These are phyloP conservation scores for Cryptomeria japonica DNA, from an alignment of 75 land plant genomes.

Conservation along the genomic window DNA sequence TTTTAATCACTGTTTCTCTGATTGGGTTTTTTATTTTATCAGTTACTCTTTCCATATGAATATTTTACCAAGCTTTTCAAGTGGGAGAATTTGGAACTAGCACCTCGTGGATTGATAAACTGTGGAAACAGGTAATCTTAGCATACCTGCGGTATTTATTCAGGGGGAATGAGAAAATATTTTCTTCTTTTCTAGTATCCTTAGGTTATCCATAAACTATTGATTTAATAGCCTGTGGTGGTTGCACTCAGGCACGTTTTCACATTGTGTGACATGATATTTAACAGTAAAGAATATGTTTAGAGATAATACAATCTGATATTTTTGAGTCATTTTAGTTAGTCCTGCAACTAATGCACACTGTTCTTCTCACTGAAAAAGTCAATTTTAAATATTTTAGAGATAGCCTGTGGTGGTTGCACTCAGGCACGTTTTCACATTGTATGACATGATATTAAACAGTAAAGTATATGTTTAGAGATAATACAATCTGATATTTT, in stretches of 20 bases:
- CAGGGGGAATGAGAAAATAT: background rate
- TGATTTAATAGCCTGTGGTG: background rate
- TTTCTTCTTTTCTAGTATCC: background rate
- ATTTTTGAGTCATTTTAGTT: background rate
- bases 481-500: background rate
- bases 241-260: background rate
- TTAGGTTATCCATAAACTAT: background rate
- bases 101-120: conserved; percentile 40
- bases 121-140: conserved; percentile 39
- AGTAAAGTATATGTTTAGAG: background rate
- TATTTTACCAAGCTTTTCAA: conserved; percentile 26
- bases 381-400: too few relatives aligned
- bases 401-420: background rate
- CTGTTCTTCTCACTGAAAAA: background rate
- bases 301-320: background rate
- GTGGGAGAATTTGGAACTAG: conserved; percentile 22
- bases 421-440: background rate
- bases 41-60: conserved; percentile 35
- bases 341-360: background rate
- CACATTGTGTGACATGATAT: background rate
- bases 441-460: background rate
- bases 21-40: background rate
- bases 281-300: background rate
- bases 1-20: background rate
- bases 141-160: background rate